A percentile compares a stretch with the other conserved stretches of the same genome.
Conservation (phyloP, 208 protist species). For the Trypanosoma scelopori region DNA sequence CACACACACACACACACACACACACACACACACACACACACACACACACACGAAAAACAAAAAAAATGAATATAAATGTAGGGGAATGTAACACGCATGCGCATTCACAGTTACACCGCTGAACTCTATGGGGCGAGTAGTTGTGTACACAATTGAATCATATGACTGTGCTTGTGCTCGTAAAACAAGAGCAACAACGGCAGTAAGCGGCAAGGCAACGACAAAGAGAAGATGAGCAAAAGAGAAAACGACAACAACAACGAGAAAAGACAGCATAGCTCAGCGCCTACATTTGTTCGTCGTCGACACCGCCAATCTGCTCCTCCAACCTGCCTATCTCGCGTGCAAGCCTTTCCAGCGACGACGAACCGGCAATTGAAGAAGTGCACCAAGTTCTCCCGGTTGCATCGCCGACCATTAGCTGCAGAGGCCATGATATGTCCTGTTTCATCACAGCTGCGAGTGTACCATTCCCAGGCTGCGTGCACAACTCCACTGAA, state of each 20-base stretch:
- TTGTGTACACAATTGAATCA: no score
- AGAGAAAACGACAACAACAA: neutral
- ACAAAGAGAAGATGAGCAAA: no score
- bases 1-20: neutral
- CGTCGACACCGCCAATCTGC: neutral
- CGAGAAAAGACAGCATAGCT: neutral
- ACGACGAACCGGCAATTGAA: constrained; percentile 22
- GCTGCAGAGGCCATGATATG: constrained; percentile 17
- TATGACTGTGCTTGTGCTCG: neutral
- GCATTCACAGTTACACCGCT: no score
- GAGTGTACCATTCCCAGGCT: constrained; percentile 10
- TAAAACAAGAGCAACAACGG: neutral
- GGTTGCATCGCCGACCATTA: neutral
- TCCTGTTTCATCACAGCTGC: constrained; percentile 21
- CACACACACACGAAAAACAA: no score
- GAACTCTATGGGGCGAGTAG: no score
- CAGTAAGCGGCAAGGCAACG: neutral
- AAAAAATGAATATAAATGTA: constrained; percentile 19
- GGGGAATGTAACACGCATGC: neutral
- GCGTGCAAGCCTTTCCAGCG: constrained; percentile 19
- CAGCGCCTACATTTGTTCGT: neutral
- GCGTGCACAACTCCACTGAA: constrained; percentile 13
- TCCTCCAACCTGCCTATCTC: constrained; percentile 19
- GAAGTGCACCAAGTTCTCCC: constrained; percentile 10
- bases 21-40: constrained; percentile 2